These are phyloP conservation scores for Pezicula carpinea DNA, from an alignment of 2,329 filamentous ascomycete genomes.

Conservation along the genomic window DNA sequence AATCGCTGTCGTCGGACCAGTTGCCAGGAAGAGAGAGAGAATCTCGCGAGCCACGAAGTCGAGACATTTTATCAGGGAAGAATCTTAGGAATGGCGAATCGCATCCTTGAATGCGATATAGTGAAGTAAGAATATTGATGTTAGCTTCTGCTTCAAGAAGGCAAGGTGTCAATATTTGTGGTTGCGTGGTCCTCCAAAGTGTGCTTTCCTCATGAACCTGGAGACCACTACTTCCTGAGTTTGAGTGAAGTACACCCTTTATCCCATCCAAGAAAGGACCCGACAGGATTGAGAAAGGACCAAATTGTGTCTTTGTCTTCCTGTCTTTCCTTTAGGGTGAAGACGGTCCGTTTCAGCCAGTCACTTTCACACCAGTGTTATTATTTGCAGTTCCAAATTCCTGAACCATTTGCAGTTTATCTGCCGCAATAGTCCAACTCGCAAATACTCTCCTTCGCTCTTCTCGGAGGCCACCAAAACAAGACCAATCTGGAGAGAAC, in stretches of 20 bases:
- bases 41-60: neutral
- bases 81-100: no score
- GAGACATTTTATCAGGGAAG: neutral
- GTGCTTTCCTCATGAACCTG: no score
- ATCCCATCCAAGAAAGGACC: no score
- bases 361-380: neutral
- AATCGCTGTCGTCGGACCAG: conserved; percentile 5
- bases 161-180: no score
- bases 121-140: neutral
- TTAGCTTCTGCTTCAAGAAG: no score
- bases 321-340: no score
- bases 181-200: no score
- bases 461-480: neutral
- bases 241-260: no score
- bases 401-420: neutral
- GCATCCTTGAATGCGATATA: neutral
- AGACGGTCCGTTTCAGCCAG: no score
- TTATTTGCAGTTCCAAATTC: neutral
- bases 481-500: neutral
- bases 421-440: neutral
- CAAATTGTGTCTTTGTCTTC: no score
- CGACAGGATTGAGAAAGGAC: no score
- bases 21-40: neutral
- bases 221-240: no score
- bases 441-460: neutral